Conservation (phyloP, 2,329 filamentous ascomycete species). For the Diaporthe amygdali region DNA sequence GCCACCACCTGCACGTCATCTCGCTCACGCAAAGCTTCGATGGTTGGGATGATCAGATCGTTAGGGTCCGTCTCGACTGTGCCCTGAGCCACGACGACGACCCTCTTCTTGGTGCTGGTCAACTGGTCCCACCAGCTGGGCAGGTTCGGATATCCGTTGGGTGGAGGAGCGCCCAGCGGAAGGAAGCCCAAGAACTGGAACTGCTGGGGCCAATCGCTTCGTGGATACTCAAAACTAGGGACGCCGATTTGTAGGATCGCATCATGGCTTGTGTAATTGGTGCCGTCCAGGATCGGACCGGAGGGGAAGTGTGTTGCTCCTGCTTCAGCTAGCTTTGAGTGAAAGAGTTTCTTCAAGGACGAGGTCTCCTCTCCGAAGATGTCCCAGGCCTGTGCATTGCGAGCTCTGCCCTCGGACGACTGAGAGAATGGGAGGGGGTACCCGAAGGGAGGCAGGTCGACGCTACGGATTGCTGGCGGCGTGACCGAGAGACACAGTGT, state of each 20-base stretch:
- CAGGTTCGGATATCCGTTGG: slow-evolving; percentile 28
- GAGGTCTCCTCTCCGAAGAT: slow-evolving; percentile 33
- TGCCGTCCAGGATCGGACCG: slow-evolving; percentile 37
- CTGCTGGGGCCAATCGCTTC: slow-evolving; percentile 39
- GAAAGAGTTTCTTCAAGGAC: slow-evolving; percentile 34
- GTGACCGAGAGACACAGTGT: slow-evolving; percentile 43
- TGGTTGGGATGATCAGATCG: slow-evolving; percentile 44
- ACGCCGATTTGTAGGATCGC: slow-evolving; percentile 43
- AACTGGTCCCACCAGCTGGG: slow-evolving; percentile 41
- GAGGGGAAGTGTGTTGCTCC: slow-evolving; percentile 31
- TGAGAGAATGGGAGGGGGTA: slow-evolving; percentile 37
- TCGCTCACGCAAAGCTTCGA: slow-evolving; percentile 36
- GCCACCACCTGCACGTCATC: slow-evolving; percentile 38
- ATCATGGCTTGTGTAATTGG: slow-evolving; percentile 41
- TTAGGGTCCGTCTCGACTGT: slow-evolving; percentile 44
- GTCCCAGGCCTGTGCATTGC: slow-evolving; percentile 36
- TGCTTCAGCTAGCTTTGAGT: slow-evolving; percentile 33
- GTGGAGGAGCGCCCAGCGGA: slow-evolving; percentile 26
- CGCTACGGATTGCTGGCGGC: slow-evolving; percentile 40
- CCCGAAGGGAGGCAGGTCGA: slow-evolving; percentile 40
- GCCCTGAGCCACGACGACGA: slow-evolving; percentile 45
- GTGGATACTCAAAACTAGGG: slow-evolving; percentile 43
- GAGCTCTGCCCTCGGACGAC: slow-evolving; percentile 31
- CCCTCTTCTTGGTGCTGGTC: slow-evolving; percentile 31
- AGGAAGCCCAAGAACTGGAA: slow-evolving; percentile 43